Conservation (phyloP, 2,329 filamentous ascomycete genomes). For the Rhexocercosporidium sp. region DNA sequence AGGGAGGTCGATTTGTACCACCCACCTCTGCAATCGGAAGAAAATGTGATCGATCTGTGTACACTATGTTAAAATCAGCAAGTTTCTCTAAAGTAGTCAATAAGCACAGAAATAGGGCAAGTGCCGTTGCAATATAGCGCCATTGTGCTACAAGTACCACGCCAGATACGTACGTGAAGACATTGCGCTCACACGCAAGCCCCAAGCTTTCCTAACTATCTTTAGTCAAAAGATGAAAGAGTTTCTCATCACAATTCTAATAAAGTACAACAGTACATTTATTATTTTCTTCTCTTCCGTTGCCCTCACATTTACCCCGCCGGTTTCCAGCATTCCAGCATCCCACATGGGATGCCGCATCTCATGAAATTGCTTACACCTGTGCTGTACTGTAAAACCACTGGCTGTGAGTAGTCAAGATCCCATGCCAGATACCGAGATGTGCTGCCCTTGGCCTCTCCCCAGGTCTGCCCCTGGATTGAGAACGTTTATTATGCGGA, state of each 20-base stretch:
- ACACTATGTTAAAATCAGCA: neutral
- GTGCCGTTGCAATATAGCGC: neutral
- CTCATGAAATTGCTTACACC: neutral
- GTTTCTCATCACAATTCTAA: neutral
- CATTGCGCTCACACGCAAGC: neutral
- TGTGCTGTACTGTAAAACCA: neutral
- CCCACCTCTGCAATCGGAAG: neutral
- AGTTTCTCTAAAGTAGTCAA: neutral
- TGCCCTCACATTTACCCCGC: neutral
- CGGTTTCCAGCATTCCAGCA: neutral
- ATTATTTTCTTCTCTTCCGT: neutral
- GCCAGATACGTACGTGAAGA: neutral
- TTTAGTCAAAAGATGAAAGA: neutral
- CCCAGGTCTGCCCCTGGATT: neutral
- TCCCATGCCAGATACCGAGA: slow-evolving; percentile 16
- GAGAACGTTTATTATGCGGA: neutral
- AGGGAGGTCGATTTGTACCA: neutral
- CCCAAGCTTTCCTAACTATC: neutral
- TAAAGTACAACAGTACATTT: no score
- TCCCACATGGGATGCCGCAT: neutral
- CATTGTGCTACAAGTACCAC: neutral
- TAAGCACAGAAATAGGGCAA: neutral
- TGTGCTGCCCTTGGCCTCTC: neutral
- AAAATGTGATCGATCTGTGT: neutral
- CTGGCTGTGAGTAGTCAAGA: slow-evolving; percentile 7